Evolutionary conservation across 2,329 filamentous ascomycete species (phyloP).

Genomic region (Fusarium decemcellulare): DNA sequence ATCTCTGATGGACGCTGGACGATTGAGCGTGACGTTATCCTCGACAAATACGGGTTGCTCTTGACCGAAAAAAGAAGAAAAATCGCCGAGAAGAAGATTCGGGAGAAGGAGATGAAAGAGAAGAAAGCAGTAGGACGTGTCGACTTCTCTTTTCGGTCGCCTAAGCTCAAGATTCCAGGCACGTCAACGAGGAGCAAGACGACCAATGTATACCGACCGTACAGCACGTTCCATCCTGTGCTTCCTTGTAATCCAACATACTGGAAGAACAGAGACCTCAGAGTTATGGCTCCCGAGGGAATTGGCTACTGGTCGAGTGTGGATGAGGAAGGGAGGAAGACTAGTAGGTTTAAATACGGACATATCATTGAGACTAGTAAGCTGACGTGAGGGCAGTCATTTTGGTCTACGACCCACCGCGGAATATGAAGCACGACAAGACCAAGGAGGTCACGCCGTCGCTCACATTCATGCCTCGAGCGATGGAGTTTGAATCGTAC

Average conservation of each 20-base stretch:
- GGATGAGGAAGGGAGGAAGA: constrained; percentile 39
- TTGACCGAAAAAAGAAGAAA: constrained; percentile 37
- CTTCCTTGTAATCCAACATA: constrained; percentile 39
- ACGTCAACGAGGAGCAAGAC: constrained; percentile 36
- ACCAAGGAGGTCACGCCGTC: constrained; percentile 39
- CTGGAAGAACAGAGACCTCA: constrained; percentile 47
- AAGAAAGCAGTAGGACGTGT: constrained; percentile 8
- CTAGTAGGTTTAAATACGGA: constrained; percentile 26
- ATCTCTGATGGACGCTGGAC: constrained; percentile 43
- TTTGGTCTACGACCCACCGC: constrained; percentile 41
- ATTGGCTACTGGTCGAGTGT: constrained; percentile 42
- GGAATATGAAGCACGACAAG: constrained; percentile 41
- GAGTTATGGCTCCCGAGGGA: constrained; percentile 48
- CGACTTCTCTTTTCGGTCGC: background rate
- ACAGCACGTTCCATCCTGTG: constrained; percentile 45
- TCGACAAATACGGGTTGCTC: constrained; percentile 40
- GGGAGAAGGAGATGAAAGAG: constrained; percentile 18
- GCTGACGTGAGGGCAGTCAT: constrained; percentile 37
- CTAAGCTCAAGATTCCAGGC: constrained; percentile 7
- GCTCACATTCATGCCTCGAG: constrained; percentile 49
- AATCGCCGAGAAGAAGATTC: constrained; percentile 12
- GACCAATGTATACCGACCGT: constrained; percentile 47
- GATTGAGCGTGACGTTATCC: constrained; percentile 38
- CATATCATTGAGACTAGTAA: background rate
- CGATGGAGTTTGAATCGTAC: constrained; percentile 48